phyloP scores from a whole-genome alignment of 2,329 filamentous ascomycete species.

The Plenodomus lindquistii region DNA sequence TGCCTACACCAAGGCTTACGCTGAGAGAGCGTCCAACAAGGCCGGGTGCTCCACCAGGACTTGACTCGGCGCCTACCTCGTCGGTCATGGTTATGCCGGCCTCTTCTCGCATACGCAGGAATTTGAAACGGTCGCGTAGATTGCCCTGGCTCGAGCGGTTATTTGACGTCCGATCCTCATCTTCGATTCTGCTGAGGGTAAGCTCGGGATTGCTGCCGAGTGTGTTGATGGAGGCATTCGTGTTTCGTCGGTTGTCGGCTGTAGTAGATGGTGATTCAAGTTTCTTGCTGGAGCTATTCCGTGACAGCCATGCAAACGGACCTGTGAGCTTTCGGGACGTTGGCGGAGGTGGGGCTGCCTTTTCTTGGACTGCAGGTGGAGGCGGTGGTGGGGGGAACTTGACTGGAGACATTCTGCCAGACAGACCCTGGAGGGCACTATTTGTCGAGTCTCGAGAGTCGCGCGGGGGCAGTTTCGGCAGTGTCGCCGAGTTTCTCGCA shows the following conservation, averaged over 20 bases:
- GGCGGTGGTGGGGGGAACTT: constrained; percentile 46
- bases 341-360: constrained; percentile 29
- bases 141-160: constrained; percentile 46
- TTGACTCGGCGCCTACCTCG: constrained; percentile 52
- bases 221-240: constrained; percentile 77
- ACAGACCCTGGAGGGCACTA: constrained; percentile 65
- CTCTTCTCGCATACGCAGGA: constrained; percentile 51
- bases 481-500: constrained; percentile 13
- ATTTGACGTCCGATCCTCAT: constrained; percentile 48
- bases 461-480: constrained; percentile 61
- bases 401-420: constrained; percentile 71
- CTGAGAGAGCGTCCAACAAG: constrained; percentile 48
- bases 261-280: constrained; percentile 61
- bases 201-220: constrained; percentile 80
- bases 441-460: constrained; percentile 43
- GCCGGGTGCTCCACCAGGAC: constrained; percentile 47
- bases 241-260: constrained; percentile 66
- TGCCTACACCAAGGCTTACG: constrained; percentile 51
- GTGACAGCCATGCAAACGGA: constrained; percentile 43
- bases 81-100: constrained; percentile 43
- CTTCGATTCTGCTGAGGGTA: constrained; percentile 75
- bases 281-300: constrained; percentile 59
- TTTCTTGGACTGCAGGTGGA: constrained; percentile 35
- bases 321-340: constrained; percentile 74
- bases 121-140: constrained; percentile 53